Evolutionary conservation across 148 eudicot genomes (phyloP).

Genomic region (Silene conica): DNA sequence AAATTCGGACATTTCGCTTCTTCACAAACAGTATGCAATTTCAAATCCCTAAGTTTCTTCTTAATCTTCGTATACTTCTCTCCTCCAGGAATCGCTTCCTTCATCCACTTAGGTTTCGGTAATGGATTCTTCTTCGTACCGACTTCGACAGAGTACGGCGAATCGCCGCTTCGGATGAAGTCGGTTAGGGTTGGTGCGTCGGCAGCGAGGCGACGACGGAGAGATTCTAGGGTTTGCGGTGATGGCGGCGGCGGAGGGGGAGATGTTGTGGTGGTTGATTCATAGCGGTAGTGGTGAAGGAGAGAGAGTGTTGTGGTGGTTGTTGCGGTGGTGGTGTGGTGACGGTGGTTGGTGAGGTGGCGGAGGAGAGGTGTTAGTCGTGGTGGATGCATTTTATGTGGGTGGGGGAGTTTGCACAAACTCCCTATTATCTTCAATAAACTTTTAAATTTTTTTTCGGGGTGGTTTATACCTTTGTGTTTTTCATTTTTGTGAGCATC

Average conservation of each 20-base stretch:
- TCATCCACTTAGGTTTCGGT: conserved; percentile 98
- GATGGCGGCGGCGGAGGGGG: conserved; percentile 25
- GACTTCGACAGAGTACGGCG: conserved; percentile 74
- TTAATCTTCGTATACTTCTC: conserved; percentile 85
- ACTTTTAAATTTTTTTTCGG: too few relatives aligned
- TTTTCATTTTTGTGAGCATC: too few relatives aligned
- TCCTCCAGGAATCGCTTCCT: conserved; percentile 79
- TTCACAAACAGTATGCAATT: conserved; percentile 90
- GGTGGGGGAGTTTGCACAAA: too few relatives aligned
- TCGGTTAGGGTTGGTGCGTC: conserved; percentile 60
- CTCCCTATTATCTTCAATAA: not conserved
- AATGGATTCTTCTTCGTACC: conserved; percentile 86
- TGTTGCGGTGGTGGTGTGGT: conserved; percentile 13
- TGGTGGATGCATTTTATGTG: conserved; percentile 25
- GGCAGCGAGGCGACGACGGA: conserved; percentile 74
- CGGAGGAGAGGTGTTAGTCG: conserved; percentile 38
- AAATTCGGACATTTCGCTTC: conserved; percentile 93
- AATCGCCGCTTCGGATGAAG: conserved; percentile 36
- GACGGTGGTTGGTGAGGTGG: conserved; percentile 24
- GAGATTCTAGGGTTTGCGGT: conserved; percentile 54
- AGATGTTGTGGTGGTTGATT: conserved; percentile 27
- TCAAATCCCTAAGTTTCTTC: conserved; percentile 76
- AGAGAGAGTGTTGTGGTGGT: conserved; percentile 25
- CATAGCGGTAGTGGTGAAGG: conserved; percentile 21
- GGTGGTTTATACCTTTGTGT: too few relatives aligned